These are phyloP conservation scores for Vitis labrusca DNA, from an alignment of 164 flowering plant genomes.

Conservation along the genomic window DNA sequence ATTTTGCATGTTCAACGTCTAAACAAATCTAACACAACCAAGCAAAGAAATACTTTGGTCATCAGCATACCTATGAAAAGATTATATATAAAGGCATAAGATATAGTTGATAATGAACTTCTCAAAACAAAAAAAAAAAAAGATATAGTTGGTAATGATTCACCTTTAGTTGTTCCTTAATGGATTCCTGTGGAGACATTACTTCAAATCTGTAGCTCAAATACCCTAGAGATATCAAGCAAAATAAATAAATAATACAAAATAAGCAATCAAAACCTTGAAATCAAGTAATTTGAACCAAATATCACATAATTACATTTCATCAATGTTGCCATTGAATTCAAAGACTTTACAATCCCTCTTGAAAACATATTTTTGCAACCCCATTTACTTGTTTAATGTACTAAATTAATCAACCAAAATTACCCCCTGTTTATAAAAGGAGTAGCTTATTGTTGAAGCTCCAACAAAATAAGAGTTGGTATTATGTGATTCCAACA, in stretches of 20 bases:
- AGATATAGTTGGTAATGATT: background rate
- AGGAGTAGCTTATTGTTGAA: no score
- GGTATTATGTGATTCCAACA: background rate
- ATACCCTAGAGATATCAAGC: slow-evolving; percentile 34
- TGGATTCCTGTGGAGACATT: slow-evolving; percentile 37
- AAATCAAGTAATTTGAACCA: no score
- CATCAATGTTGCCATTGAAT: no score
- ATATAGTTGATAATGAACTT: background rate
- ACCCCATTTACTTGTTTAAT: background rate
- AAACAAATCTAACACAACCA: slow-evolving; percentile 48
- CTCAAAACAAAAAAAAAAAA: no score
- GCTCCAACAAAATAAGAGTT: background rate
- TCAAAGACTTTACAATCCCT: background rate
- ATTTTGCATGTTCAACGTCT: slow-evolving; percentile 78
- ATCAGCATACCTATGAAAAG: no score
- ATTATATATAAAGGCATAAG: background rate
- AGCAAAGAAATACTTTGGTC: background rate
- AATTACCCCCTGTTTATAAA: no score
- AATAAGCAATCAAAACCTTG: no score
- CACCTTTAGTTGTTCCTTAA: slow-evolving; percentile 52
- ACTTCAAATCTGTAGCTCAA: slow-evolving; percentile 56
- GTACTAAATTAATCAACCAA: background rate
- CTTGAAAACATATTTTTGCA: background rate
- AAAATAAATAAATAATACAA: background rate
- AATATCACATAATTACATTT: no score